phyloP scores from a whole-genome alignment of 2,329 filamentous ascomycete genomes.

The Neofusicoccum laricinum region DNA sequence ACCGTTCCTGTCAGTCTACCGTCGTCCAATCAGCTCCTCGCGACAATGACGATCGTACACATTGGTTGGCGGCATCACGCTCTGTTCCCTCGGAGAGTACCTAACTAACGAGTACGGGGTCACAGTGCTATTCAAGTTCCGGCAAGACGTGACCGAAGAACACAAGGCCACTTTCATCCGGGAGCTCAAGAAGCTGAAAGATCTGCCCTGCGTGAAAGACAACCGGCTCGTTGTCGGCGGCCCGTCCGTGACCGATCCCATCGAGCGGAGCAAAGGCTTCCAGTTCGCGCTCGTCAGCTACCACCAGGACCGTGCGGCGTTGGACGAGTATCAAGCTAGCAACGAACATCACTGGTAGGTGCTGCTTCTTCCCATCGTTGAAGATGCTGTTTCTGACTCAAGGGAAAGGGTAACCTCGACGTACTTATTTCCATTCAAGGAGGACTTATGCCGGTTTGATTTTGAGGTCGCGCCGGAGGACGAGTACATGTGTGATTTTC shows the following conservation, averaged over 20 bases:
- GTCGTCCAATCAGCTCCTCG: background rate
- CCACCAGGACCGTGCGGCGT: slow-evolving; percentile 44
- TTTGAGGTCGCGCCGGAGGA: slow-evolving; percentile 50
- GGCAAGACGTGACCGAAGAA: slow-evolving; percentile 29
- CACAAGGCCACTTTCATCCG: slow-evolving; percentile 46
- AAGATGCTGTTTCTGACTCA: background rate
- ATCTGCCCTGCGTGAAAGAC: slow-evolving; percentile 47
- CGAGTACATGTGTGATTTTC: slow-evolving; percentile 21
- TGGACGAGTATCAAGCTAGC: slow-evolving; percentile 53
- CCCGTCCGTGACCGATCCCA: slow-evolving; percentile 52
- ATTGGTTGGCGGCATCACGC: background rate
- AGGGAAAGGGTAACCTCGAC: slow-evolving; percentile 48
- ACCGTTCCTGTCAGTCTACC: background rate
- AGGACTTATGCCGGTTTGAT: slow-evolving; percentile 54
- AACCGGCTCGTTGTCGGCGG: slow-evolving; percentile 52
- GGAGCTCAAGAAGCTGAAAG: slow-evolving; percentile 50
- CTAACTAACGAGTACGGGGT: background rate
- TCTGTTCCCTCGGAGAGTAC: background rate
- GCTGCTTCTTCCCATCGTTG: no score
- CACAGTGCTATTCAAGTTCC: slow-evolving; percentile 25
- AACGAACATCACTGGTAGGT: slow-evolving; percentile 50
- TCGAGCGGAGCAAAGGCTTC: slow-evolving; percentile 53
- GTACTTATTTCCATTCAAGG: slow-evolving; percentile 53
- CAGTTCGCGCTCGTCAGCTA: slow-evolving; percentile 53
- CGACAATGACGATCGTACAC: slow-evolving; percentile 5